Base-by-base conservation (phyloP, 1,139 yeast genomes). In the Suhomyces wounanorum region DNA sequence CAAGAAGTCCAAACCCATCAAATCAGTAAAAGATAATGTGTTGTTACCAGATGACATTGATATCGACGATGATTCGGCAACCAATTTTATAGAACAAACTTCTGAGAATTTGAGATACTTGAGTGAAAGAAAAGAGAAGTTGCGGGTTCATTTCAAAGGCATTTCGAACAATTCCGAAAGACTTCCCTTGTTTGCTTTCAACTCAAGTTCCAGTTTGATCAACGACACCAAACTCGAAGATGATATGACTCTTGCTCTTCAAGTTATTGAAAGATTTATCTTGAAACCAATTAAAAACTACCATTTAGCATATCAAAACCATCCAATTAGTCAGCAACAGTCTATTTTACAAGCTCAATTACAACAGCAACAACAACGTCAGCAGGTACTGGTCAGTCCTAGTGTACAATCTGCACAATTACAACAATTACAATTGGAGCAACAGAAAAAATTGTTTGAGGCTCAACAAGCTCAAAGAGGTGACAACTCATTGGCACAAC, bases 291-390 rank as follows among this genome's bases (percentile, higher is more conserved):
- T 77, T 52, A 77, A 77, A 54, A 77, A 76, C 55, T 77, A 77
- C 55, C 80, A 77, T 57, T 72, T 77, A 60, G 78, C 81, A 13
- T 77, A 76, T 59, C 77, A 72, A 56, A 76, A 76, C 60, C 81
- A 76, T 56, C 79, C 77, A 45, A 69, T 71, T 53, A 62, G 67
- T 45, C 80, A 75, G 59, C 78, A 73, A 55, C 76, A 68, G 54
- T 62, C 72, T 3, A 67, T 73, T 40, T 62, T 72, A 43, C 63
- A 62, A 48, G 59, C 60, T 16, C 66, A 59, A 46, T 54, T 54
- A 21, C 62, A 58, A 43, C 62, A 59, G 42, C 63, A 59, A 40
- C 59, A 52, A 17, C 63, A 52, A 26, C 60, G 50, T 18, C 61
- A 55, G 25, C 65, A 58, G 35, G 25, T 37, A 6, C 62, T 57